Percentiles rank a stretch among this genome's conserved stretches.
Evolutionary conservation across 306 rosid genomes (phyloP).

Genomic region (Aeschynomene evenia): DNA sequence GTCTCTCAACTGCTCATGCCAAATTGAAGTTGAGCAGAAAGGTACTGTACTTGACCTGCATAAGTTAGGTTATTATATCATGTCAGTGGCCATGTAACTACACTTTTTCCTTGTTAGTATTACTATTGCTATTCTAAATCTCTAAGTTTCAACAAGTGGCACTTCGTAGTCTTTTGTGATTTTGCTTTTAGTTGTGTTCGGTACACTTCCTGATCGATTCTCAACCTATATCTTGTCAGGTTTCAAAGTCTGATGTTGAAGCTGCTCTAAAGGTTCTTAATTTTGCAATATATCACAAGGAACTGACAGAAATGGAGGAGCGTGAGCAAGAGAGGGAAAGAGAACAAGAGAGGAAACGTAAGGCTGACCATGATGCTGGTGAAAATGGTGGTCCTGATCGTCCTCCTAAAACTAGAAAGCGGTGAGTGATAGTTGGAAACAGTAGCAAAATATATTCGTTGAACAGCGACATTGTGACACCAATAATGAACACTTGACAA

Average conservation of each 20-base stretch:
- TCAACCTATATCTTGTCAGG: slow-evolving; percentile 48
- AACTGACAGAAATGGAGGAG: slow-evolving; percentile 91
- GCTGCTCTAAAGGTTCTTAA: slow-evolving; percentile 81
- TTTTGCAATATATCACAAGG: slow-evolving; percentile 94
- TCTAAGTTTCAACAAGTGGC: not conserved
- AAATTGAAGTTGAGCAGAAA: slow-evolving; percentile 84
- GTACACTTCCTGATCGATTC: slow-evolving; percentile 21
- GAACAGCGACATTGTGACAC: slow-evolving; percentile 21
- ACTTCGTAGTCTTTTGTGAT: not conserved
- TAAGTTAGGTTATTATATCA: no score
- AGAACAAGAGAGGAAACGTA: slow-evolving; percentile 65
- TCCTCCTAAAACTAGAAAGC: slow-evolving; percentile 42
- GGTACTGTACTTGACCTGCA: slow-evolving; percentile 46
- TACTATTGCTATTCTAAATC: no score
- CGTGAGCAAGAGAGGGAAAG: slow-evolving; percentile 78
- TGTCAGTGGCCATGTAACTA: not conserved
- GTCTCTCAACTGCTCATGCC: slow-evolving; percentile 98
- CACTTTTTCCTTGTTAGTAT: not conserved
- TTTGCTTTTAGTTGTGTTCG: not conserved
- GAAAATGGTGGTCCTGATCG: slow-evolving; percentile 50
- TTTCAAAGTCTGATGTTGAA: slow-evolving; percentile 83
- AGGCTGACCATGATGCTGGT: slow-evolving; percentile 44
- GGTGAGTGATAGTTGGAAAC: slow-evolving; percentile 46
- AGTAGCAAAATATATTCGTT: slow-evolving; percentile 2
- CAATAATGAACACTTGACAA: slow-evolving; percentile 29